Evolutionary conservation across 768 basidiomycete genomes (phyloP), one percentile per base, ranked within the genome.

Genomic region (Tephrocybe sp.): DNA sequence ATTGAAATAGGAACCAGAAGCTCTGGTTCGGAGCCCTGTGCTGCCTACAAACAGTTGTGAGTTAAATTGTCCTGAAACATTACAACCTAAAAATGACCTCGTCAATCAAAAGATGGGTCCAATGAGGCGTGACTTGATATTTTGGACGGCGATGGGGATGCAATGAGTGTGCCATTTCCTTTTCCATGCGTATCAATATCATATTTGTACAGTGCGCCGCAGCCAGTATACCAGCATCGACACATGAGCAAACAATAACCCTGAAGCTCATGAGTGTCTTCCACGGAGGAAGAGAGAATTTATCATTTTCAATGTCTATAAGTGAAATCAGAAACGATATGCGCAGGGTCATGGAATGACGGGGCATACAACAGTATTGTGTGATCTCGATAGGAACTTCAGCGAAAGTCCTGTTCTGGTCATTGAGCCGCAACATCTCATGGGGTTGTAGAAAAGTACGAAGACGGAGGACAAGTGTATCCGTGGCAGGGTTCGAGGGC

Each of bases 21-120:
- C 53, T 78, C 78, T 8, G 78, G 77, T 55, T 80, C 78, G 11
- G 76, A 75, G 7, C 75, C 77, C 70, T 80, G 77, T 4, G 76
- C 78, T 13, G 78, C 77, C 77, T 78, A 51, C 2, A 14, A 52
- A 32, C n/a, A 20, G 33, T 40, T 33, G 3, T 16, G 23, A 41
- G 39, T 32, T 35, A 46, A 39, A 51, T 32, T 10, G 30, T 26
- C 20, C 42, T 32, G 36, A 30, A 53, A 12, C 12, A 17, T 1
- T 7, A 34, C 14, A 3, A 40, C 20, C n/a, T 26, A 16, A 7
- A 20, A 10, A 57, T 41, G 33, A 74, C 76, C 63, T 80, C 78
- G 49, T 80, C 78, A 48, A 80, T 77, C 1, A 80, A 48, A 3
- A 80, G 63, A 64, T 80, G 78, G 1, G 77, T 77, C 75, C 76